phyloP scores from a whole-genome alignment of 106 monocot species.

The Dendrobium huoshanense region DNA sequence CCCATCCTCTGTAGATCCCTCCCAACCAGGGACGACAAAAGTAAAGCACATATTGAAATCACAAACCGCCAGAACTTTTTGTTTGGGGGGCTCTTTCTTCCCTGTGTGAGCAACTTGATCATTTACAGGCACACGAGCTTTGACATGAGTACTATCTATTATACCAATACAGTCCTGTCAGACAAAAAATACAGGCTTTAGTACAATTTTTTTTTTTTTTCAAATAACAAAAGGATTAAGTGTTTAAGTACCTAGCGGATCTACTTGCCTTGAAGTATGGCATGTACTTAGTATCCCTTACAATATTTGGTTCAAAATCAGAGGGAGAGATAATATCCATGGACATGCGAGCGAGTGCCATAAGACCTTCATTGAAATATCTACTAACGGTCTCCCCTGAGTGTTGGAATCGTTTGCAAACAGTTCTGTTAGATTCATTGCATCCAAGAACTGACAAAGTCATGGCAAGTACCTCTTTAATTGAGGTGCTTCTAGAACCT shows the following conservation, averaged over 20 bases:
- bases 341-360: background rate
- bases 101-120: background rate
- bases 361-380: constrained; percentile 7
- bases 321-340: background rate
- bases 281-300: background rate
- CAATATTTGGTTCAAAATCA: background rate
- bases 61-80: constrained; percentile 2
- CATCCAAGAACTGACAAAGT: constrained; percentile 5
- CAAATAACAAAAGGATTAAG: background rate
- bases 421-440: constrained; percentile 3
- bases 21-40: constrained; percentile 7
- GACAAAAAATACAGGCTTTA: background rate
- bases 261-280: constrained; percentile 7
- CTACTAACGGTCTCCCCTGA: constrained; percentile 11
- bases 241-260: background rate
- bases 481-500: constrained; percentile 2
- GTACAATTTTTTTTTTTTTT: no score
- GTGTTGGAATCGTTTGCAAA: constrained; percentile 4
- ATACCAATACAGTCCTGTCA: constrained; percentile 12
- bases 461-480: constrained; percentile 1
- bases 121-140: background rate
- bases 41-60: constrained; percentile 8
- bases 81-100: background rate
- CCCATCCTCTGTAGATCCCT: constrained; percentile 3
- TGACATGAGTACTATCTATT: constrained; percentile 9